Percentiles rank a stretch among this genome's conserved stretches.
Evolutionary conservation across 2,329 filamentous ascomycete genomes (phyloP).

Genomic region (Reticulascus tulasneorum): DNA sequence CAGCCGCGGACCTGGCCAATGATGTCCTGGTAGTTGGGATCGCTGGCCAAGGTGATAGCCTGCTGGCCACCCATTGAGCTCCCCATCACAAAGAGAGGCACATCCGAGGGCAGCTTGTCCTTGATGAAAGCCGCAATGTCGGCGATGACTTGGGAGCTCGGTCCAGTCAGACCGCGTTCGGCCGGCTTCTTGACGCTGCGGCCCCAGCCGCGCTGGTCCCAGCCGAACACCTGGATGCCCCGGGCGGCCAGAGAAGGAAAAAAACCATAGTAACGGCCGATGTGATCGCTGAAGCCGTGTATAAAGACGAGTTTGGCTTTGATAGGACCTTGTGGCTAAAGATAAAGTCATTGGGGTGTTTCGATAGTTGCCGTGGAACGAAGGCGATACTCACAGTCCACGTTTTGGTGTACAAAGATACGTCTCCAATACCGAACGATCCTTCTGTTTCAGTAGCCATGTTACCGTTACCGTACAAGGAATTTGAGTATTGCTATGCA

Average conservation of each 20-base stretch:
- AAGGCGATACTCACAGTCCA: conserved; percentile 46
- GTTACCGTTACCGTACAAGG: conserved; percentile 1
- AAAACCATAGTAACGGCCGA: conserved; percentile 71
- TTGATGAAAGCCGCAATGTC: conserved; percentile 77
- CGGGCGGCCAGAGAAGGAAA: conserved; percentile 65
- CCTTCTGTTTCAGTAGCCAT: conserved; percentile 46
- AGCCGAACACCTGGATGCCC: conserved; percentile 71
- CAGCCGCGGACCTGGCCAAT: conserved; percentile 64
- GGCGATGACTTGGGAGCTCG: conserved; percentile 66
- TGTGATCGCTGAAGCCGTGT: conserved; percentile 87
- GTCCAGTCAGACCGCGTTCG: conserved; percentile 69
- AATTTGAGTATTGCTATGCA: no score
- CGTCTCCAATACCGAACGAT: conserved; percentile 40
- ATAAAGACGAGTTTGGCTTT: conserved; percentile 76
- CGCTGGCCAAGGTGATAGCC: conserved; percentile 57
- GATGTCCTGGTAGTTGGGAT: conserved; percentile 48
- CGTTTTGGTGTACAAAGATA: conserved; percentile 52
- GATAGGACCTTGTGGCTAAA: conserved; percentile 49
- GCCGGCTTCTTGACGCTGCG: conserved; percentile 58
- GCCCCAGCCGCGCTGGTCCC: conserved; percentile 91
- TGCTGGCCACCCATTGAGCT: conserved; percentile 90
- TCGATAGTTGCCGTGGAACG: no score
- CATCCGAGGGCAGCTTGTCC: conserved; percentile 46
- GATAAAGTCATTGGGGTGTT: conserved; percentile 7
- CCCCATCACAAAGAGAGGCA: conserved; percentile 79